Base-by-base conservation (phyloP, 2,329 filamentous ascomycete genomes). In the Incumbomyces delicatus region DNA sequence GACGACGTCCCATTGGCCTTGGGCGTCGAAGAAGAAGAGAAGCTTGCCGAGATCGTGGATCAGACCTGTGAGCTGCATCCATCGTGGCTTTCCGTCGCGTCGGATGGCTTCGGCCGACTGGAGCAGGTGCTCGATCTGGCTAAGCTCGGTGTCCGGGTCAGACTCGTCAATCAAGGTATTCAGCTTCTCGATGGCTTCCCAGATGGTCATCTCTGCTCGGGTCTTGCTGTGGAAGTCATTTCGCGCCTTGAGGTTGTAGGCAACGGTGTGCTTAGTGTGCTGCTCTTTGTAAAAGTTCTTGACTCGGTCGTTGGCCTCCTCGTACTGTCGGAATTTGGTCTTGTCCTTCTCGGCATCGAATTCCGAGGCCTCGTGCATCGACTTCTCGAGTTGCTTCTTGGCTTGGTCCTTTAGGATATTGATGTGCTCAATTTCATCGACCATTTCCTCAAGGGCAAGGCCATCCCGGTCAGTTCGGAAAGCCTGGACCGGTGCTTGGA, bases 1-100 rank as follows among this genome's bases (percentile, higher is more conserved):
- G 20, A 95, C 88, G 2, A 94, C 87, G 60, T 94, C 87, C 88
- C 88, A 95, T 68, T 94, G 88, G 43, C 87, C 87, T 59, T 83
- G 71, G n/a, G 85, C 86, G 51, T 79, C 85, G 68, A 85, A 70
- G 58, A 71, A 70, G 58, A 63, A 69, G 12, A 71, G 61, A 10
- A 71, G 58, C 57, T 70, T 71, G 44, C 68, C 68, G 17, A 71
- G 58, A 35, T 71, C 68, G 48, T 71, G 68, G 44, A 70, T 69
- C n/a, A 71, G 62, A 6, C 68, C 68, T 2, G 67, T 70, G 20
- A 70, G 58, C 47, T 71, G 68, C 68, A 71, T 71, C 67, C 68
- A 70, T 47, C 68, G 60, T 14, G 68, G 68, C 56, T 70, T 69
- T 42, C 66, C 67, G 63, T 94, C 88, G 41, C 84, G 80, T 27